phyloP scores from a whole-genome alignment of 148 eudicot species.

The Rhododendron vialii region DNA sequence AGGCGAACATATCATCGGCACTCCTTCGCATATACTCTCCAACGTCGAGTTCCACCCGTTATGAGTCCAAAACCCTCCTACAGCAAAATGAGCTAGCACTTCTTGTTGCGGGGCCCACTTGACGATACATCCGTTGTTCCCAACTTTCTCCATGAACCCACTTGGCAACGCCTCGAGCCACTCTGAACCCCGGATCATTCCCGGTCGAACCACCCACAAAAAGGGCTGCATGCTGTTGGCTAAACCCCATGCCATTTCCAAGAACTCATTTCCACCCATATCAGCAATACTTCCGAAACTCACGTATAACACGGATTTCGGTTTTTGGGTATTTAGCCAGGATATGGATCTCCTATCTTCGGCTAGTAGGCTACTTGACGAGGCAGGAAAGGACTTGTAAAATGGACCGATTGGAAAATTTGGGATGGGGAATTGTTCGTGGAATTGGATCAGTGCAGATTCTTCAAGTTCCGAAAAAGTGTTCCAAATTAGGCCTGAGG shows the following conservation, averaged over 20 bases:
- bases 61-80: slow-evolving; percentile 56
- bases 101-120: slow-evolving; percentile 56
- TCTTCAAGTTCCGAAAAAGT: background rate
- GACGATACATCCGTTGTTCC: slow-evolving; percentile 27
- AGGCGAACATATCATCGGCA: slow-evolving; percentile 50
- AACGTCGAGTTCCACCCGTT: slow-evolving; percentile 60
- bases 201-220: slow-evolving; percentile 38
- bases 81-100: slow-evolving; percentile 39
- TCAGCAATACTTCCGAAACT: slow-evolving; percentile 41
- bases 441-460: slow-evolving; percentile 4
- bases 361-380: slow-evolving; percentile 13
- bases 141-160: slow-evolving; percentile 17
- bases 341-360: slow-evolving; percentile 30
- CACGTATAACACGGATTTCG: slow-evolving; percentile 34
- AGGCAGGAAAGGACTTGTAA: slow-evolving; percentile 14
- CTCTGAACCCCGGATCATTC: slow-evolving; percentile 23
- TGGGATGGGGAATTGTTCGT: background rate
- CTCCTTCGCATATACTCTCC: slow-evolving; percentile 54
- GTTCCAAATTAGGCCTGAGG: background rate
- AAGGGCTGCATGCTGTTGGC: slow-evolving; percentile 38
- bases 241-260: slow-evolving; percentile 36
- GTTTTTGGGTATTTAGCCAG: slow-evolving; percentile 40
- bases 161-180: slow-evolving; percentile 21
- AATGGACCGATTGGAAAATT: slow-evolving; percentile 40
- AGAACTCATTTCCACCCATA: slow-evolving; percentile 19